These are phyloP conservation scores for Priceomyces haplophilus DNA, from an alignment of 805 yeast species.

Conservation along the genomic window DNA sequence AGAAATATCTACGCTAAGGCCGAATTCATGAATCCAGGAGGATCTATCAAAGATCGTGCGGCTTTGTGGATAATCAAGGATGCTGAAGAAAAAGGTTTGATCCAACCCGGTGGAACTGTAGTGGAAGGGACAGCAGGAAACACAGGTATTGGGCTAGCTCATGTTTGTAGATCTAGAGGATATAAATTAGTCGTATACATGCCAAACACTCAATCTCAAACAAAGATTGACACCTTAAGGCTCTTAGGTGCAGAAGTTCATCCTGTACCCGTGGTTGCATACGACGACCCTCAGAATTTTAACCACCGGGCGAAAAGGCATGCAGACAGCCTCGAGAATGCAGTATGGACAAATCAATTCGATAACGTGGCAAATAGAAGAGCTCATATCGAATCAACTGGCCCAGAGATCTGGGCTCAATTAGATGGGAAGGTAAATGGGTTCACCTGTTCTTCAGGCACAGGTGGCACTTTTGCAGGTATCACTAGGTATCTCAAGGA, in stretches of 20 bases:
- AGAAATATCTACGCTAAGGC: slow-evolving; percentile 75
- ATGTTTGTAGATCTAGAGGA: slow-evolving; percentile 75
- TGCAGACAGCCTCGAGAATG: slow-evolving; percentile 71
- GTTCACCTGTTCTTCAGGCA: slow-evolving; percentile 88
- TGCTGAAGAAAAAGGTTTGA: slow-evolving; percentile 66
- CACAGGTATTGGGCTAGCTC: slow-evolving; percentile 91
- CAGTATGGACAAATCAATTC: slow-evolving; percentile 92
- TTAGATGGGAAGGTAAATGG: slow-evolving; percentile 75
- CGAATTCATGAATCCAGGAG: slow-evolving; percentile 92
- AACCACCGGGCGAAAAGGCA: slow-evolving; percentile 85
- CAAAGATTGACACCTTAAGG: slow-evolving; percentile 70
- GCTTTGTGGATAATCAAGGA: slow-evolving; percentile 74
- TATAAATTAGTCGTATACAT: slow-evolving; percentile 83
- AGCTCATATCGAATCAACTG: slow-evolving; percentile 86
- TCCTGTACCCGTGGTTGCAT: slow-evolving; percentile 87
- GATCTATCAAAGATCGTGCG: slow-evolving; percentile 88
- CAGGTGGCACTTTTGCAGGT: slow-evolving; percentile 93
- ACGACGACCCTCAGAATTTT: slow-evolving; percentile 76
- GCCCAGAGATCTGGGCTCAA: slow-evolving; percentile 92
- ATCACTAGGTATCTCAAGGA: slow-evolving; percentile 73
- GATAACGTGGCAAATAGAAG: slow-evolving; percentile 85
- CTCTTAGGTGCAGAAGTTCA: slow-evolving; percentile 81
- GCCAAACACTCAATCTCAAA: slow-evolving; percentile 86
- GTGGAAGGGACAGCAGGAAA: slow-evolving; percentile 96
- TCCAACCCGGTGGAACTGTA: slow-evolving; percentile 77